Percentiles rank a stretch among this genome's conserved stretches.
phyloP scores from a whole-genome alignment of 2,329 filamentous ascomycete genomes.

The Paracoccidioides brasiliensis region DNA sequence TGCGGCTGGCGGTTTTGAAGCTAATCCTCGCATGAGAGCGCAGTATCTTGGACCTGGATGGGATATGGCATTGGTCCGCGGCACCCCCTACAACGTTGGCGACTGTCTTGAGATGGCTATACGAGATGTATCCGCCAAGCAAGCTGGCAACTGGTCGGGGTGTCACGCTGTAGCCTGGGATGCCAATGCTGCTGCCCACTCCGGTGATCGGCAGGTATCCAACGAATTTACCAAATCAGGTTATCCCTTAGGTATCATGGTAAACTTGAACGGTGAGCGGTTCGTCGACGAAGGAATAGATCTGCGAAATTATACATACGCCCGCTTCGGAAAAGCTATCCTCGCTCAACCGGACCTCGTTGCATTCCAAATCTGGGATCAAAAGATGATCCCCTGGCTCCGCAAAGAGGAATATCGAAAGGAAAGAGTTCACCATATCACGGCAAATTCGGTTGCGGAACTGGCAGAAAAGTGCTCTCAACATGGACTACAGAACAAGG shows the following conservation, averaged over 20 bases:
- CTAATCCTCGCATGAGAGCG: conserved; percentile 43
- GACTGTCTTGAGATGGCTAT: conserved; percentile 44
- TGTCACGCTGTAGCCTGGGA: conserved; percentile 57
- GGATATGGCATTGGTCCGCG: conserved; percentile 50
- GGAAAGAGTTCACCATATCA: conserved; percentile 43
- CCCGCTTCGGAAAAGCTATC: conserved; percentile 50
- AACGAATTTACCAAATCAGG: conserved; percentile 59
- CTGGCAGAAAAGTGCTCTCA: conserved; percentile 39
- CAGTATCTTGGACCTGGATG: conserved; percentile 47
- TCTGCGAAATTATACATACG: conserved; percentile 55
- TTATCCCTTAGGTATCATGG: conserved; percentile 53
- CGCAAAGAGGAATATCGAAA: conserved; percentile 49
- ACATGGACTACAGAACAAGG: conserved; percentile 36
- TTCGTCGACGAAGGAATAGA: conserved; percentile 57
- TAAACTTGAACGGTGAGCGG: conserved; percentile 45
- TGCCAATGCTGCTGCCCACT: conserved; percentile 42
- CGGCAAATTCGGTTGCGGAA: conserved; percentile 40
- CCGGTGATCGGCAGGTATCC: conserved; percentile 45
- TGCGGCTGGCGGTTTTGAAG: conserved; percentile 50
- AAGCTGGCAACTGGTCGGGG: conserved; percentile 48
- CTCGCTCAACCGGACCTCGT: conserved; percentile 44
- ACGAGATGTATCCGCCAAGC: conserved; percentile 37
- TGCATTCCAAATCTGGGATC: conserved; percentile 55
- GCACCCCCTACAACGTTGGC: conserved; percentile 53
- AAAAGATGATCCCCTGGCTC: conserved; percentile 39